Conservation (phyloP, 108 stramenopile genomes). For the Schizochytrium sp. region DNA sequence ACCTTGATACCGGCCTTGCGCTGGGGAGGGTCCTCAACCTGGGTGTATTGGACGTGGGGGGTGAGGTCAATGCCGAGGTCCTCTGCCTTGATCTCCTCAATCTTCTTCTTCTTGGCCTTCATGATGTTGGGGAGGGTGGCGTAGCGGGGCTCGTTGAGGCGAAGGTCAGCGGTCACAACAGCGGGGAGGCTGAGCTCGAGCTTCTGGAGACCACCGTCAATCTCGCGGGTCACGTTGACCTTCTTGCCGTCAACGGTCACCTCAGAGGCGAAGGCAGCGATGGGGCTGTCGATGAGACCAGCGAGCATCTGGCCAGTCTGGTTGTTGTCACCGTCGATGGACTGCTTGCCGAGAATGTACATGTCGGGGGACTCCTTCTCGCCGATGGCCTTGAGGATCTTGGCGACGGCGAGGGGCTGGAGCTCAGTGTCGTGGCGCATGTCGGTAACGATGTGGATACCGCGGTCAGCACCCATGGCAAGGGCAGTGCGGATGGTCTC, state of each 20-base stretch:
- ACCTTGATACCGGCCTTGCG: conserved; percentile 94
- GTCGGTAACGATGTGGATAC: conserved; percentile 93
- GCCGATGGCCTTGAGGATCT: conserved; percentile 69
- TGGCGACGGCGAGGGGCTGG: conserved; percentile 94
- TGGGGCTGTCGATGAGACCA: conserved; percentile 92
- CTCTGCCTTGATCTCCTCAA: conserved; percentile 84
- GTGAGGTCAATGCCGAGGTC: conserved; percentile 89
- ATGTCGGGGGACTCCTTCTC: conserved; percentile 88
- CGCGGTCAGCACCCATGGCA: conserved; percentile 80
- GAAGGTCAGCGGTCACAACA: conserved; percentile 96
- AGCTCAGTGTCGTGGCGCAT: conserved; percentile 92
- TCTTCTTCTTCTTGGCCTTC: conserved; percentile 99
- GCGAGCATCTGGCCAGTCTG: conserved; percentile 81
- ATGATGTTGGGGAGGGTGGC: conserved; percentile 99
- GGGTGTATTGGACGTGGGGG: conserved; percentile 83
- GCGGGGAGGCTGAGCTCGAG: conserved; percentile 82
- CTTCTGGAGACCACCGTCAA: conserved; percentile 86
- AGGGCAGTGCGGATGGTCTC: conserved; percentile 92
- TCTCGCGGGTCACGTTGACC: conserved; percentile 91
- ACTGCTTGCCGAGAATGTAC: conserved; percentile 96
- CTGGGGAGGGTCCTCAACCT: conserved; percentile 92
- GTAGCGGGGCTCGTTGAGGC: conserved; percentile 98
- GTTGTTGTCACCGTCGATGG: conserved; percentile 90
- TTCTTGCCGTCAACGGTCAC: conserved; percentile 81
- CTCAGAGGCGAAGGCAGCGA: conserved; percentile 96